These are phyloP conservation scores for Tritrichomonas musculus DNA, from an alignment of 208 protist species.

Conservation along the genomic window DNA sequence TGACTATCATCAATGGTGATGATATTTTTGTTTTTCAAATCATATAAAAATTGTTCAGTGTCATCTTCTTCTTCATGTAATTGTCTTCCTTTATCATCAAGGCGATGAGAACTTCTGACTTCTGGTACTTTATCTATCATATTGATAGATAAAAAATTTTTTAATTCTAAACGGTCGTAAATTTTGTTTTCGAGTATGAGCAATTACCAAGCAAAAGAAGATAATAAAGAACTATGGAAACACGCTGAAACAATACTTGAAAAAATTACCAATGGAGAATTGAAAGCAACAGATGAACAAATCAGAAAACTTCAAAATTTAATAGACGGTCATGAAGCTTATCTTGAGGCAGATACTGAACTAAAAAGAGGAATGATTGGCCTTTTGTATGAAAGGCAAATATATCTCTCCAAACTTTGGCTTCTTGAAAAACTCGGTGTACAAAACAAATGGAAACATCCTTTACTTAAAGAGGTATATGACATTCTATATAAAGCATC, in stretches of 20 bases:
- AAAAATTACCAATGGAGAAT: background rate
- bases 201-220: too few species aligned
- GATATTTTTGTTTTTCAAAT: too few species aligned
- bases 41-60: too few species aligned
- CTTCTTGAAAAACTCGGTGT: slow-evolving; percentile 25
- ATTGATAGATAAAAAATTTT: too few species aligned
- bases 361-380: slow-evolving; percentile 28
- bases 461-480: background rate
- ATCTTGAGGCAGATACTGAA: slow-evolving; percentile 10
- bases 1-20: too few species aligned
- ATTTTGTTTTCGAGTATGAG: too few species aligned
- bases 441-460: slow-evolving; percentile 6
- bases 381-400: background rate
- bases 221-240: background rate
- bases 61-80: too few species aligned
- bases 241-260: background rate
- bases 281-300: background rate
- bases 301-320: background rate
- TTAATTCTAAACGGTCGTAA: too few species aligned
- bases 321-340: background rate
- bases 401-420: slow-evolving; percentile 3
- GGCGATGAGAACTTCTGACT: too few species aligned
- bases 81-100: too few species aligned
- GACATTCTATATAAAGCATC: background rate
- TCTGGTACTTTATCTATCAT: too few species aligned